phyloP scores from a whole-genome alignment of 306 rosid species.

The Malus orientalis region DNA sequence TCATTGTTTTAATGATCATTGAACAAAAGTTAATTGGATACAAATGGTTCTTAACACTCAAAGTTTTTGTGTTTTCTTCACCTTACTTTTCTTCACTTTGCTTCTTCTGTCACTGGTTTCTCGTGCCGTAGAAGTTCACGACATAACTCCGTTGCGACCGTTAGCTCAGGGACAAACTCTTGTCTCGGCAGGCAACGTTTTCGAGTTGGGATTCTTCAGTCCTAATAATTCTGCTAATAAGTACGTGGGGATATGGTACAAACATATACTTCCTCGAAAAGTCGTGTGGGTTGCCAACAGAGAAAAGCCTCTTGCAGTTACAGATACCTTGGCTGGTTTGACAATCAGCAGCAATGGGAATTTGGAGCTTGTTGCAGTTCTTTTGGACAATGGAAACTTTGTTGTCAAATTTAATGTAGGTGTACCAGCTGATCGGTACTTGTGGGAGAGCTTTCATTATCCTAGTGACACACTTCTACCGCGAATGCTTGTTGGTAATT shows the following conservation, averaged over 20 bases:
- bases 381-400: slow-evolving; percentile 24
- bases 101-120: background rate
- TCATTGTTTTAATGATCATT: background rate
- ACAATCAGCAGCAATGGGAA: slow-evolving; percentile 16
- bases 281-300: slow-evolving; percentile 5
- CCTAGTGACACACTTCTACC: slow-evolving; percentile 32
- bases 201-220: slow-evolving; percentile 42
- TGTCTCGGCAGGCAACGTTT: slow-evolving; percentile 1
- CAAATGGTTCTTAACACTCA: background rate
- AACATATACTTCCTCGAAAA: slow-evolving; percentile 1
- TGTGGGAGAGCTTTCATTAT: slow-evolving; percentile 35
- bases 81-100: background rate
- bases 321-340: background rate
- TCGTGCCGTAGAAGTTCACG: background rate
- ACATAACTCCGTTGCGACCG: slow-evolving; percentile 5
- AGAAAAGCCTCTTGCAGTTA: background rate
- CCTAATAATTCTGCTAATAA: slow-evolving; percentile 26
- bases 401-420: background rate
- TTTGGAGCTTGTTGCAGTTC: slow-evolving; percentile 26
- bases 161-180: slow-evolving; percentile 10
- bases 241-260: slow-evolving; percentile 41
- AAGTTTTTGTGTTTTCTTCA: background rate
- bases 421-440: background rate
- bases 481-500: slow-evolving; percentile 9
- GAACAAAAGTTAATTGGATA: background rate